Evolutionary conservation across 208 protist genomes (phyloP), one percentile per base, ranked within the genome.

Genomic region (Leishmania amazonensis): DNA sequence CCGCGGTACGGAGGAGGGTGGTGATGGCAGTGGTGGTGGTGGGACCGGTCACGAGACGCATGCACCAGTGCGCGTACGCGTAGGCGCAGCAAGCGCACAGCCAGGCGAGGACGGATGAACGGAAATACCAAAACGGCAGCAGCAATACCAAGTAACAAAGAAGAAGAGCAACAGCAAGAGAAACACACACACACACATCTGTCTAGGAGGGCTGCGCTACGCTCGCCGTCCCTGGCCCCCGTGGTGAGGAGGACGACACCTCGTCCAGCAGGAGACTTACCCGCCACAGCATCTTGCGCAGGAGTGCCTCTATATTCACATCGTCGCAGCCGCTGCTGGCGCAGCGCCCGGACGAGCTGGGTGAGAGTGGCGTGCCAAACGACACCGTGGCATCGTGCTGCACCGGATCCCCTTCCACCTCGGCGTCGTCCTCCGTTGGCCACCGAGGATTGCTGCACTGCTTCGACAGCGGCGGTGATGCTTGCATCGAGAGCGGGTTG

Each of bases 221-320:
- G 65, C 7, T 51, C 38, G 79, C 35, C n/a, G 70, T 3, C 62
- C 13, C 9, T n/a, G 64, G 40, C 19, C 42, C 47, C 38, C 45
- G 49, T n/a, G 70, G 11, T 51, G 53, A 71, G 8, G 31, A 68
- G 24, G 24, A 64, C 11, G 73, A 71, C 31, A 85, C 62, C 73
- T 85, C 72, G 19, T 85, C 78, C 11, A 85, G 70, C 7, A 85
- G 64, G 64, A 45, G 68, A 17, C 79, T 79, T n/a, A 85, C 72
- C 9, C 74, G 83, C 54, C 62, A 35, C 74, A 85, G 72, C 64
- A 79, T 70, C 57, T 78, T 85, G 24, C 54, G 83, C 57, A 85
- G 73, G 57, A 85, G 73, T 53, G 47, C 83, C 83, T 79, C 78
- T 24, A 85, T 73, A 24, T 11, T 31, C 31, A 13, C 47, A 24